Percentiles rank a stretch among this genome's conserved stretches.
Evolutionary conservation across 768 basidiomycete genomes (phyloP).

Genomic region (Paxillus ammoniavirescens): DNA sequence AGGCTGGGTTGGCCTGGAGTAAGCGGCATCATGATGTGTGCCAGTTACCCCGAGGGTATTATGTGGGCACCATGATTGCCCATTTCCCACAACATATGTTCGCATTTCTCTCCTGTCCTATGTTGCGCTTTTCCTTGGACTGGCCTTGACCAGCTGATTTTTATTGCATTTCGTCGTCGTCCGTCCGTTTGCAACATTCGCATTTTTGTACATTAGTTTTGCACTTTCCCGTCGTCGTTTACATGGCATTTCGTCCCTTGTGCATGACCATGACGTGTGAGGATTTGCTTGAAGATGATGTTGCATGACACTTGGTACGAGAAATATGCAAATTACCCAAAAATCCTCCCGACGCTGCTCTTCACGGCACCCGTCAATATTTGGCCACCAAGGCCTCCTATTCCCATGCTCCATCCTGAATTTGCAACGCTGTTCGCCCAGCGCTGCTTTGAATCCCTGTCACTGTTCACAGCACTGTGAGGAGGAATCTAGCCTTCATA

Average conservation of each 20-base stretch:
- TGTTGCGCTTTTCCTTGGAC: constrained; percentile 30
- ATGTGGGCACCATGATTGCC: constrained; percentile 12
- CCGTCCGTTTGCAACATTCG: constrained; percentile 25
- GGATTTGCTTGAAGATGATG: not conserved
- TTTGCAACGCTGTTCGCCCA: constrained; percentile 80
- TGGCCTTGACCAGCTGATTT: not conserved
- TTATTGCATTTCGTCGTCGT: constrained; percentile 15
- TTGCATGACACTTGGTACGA: not conserved
- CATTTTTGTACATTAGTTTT: constrained; percentile 30
- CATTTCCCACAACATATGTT: constrained; percentile 19
- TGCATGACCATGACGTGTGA: constrained; percentile 5
- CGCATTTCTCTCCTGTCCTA: constrained; percentile 18
- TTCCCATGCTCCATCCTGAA: constrained; percentile 67
- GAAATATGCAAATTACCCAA: constrained; percentile 41
- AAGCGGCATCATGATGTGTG: constrained; percentile 12
- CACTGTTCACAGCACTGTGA: constrained; percentile 41
- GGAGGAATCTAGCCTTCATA: constrained; percentile 3
- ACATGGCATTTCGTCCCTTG: constrained; percentile 7
- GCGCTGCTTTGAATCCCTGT: constrained; percentile 88
- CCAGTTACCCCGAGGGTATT: constrained; percentile 7
- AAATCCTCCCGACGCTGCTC: constrained; percentile 75
- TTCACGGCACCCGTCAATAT: constrained; percentile 80
- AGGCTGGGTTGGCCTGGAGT: constrained; percentile 67
- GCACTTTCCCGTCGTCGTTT: constrained; percentile 9
- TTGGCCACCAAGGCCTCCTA: constrained; percentile 84